These are phyloP conservation scores for Dactylellina sp. DNA, from an alignment of 2,329 filamentous ascomycete species.

Conservation along the genomic window DNA sequence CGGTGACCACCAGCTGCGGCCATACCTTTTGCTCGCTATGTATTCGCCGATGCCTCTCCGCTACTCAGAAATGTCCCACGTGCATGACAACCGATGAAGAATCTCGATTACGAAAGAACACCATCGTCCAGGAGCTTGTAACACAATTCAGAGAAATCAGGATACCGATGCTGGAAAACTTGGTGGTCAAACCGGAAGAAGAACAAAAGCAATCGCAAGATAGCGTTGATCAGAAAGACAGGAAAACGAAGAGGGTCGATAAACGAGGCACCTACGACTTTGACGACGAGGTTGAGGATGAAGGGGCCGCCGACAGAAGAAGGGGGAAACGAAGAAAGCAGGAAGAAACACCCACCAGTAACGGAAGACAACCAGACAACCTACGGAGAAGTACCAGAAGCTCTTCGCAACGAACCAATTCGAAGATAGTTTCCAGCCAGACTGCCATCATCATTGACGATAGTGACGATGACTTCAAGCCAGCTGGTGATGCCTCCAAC, in stretches of 20 bases:
- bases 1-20: slow-evolving; percentile 92
- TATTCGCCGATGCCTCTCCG: slow-evolving; percentile 84
- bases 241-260: neutral
- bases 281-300: slow-evolving; percentile 25
- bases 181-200: slow-evolving; percentile 30
- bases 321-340: slow-evolving; percentile 41
- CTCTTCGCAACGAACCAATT: slow-evolving; percentile 38
- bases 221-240: slow-evolving; percentile 9
- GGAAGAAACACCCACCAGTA: slow-evolving; percentile 4
- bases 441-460: slow-evolving; percentile 12
- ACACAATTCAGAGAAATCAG: slow-evolving; percentile 73
- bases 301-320: slow-evolving; percentile 3
- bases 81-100: slow-evolving; percentile 85
- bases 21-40: slow-evolving; percentile 98
- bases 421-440: slow-evolving; percentile 23
- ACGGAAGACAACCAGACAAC: neutral
- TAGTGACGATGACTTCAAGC: slow-evolving; percentile 40
- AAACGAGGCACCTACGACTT: slow-evolving; percentile 26
- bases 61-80: slow-evolving; percentile 86
- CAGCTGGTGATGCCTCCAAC: slow-evolving; percentile 13
- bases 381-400: slow-evolving; percentile 33
- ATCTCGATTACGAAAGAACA: slow-evolving; percentile 84
- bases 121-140: slow-evolving; percentile 85
- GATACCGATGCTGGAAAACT: slow-evolving; percentile 57
- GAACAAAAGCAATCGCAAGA: slow-evolving; percentile 3